Base-by-base conservation (phyloP, 768 basidiomycete genomes). In the Jaapia argillacea region DNA sequence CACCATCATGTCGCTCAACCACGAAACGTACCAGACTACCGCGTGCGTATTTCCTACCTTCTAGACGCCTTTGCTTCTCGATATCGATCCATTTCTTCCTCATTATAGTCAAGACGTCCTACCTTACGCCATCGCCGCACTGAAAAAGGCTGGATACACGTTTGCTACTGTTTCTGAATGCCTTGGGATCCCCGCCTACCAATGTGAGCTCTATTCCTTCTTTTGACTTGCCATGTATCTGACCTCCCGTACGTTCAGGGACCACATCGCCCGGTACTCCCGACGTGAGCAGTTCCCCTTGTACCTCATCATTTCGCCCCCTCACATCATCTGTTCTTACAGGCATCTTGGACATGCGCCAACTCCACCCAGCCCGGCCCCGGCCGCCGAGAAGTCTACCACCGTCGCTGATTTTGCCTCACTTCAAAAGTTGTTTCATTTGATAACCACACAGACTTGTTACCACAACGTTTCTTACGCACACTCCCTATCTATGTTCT, bases 91-190 rank as follows among this genome's bases (percentile, higher is more conserved):
- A 16, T 16, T 33, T 33, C 16, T 16, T 10, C 10, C 31, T 16
- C 22, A 26, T 21, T 35, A n/a, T 24, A 45, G 54, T 24, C 14
- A 50, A 12, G 28, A 48, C 20, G 52, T 57, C 28, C 36, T 56
- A 5, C 56, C 56, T 6, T 49, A 47, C 41, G 56, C 55, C n/a
- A 46, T 57, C 40, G 20, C 40, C 31, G 40, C 24, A 18, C 46
- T 57, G 23, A 45, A 43, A 37, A 37, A 27, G 6, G 44, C 39
- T 5, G 56, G 56, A n/a, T 57, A 57, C 49, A 48, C 22, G 14
- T 49, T 58, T 39, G 54, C 48, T 24, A 57, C 57, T 6, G 50
- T 58, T n/a, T 48, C 54, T 10, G 56, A 54, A 23, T 58, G 57
- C 43, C 24, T 58, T 13, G 31, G 31, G 10, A 54, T 54, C n/a